Conservation (phyloP, 2,329 filamentous ascomycete species). For the Cryoendolithus antarcticus region DNA sequence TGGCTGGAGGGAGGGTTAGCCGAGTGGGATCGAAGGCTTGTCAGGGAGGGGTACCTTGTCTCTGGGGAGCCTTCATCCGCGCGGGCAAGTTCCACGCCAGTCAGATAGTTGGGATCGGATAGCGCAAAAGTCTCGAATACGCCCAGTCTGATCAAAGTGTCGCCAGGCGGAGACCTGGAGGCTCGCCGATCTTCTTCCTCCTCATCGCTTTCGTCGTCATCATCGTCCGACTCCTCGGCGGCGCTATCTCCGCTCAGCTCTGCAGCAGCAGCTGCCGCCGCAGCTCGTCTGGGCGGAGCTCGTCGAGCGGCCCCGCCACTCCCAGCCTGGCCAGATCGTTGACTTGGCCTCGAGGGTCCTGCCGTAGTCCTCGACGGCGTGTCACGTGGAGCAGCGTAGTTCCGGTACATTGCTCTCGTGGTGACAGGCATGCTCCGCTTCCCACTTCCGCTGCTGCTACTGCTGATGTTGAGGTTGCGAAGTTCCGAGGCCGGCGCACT, state of each 20-base stretch:
- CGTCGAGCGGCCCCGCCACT: background rate
- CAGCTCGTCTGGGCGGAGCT: background rate
- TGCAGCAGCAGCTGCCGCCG: slow-evolving; percentile 1
- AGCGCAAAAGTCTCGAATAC: too few species aligned
- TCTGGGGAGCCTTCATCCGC: too few species aligned
- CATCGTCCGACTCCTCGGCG: background rate
- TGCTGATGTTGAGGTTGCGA: background rate
- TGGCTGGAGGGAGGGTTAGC: too few species aligned
- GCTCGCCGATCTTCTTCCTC: background rate
- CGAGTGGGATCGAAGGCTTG: too few species aligned
- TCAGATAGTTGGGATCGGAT: too few species aligned
- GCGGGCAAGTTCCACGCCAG: too few species aligned
- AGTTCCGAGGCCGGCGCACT: background rate
- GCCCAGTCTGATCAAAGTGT: too few species aligned
- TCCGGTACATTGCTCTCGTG: slow-evolving; percentile 1
- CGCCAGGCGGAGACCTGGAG: too few species aligned
- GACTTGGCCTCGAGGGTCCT: background rate
- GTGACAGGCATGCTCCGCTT: slow-evolving; percentile 2
- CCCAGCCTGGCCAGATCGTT: slow-evolving; percentile 1
- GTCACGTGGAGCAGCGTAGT: background rate
- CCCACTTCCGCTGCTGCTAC: slow-evolving; percentile 1
- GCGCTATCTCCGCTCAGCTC: background rate
- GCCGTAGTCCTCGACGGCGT: background rate
- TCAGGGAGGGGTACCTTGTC: too few species aligned
- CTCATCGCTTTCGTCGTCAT: slow-evolving; percentile 1